phyloP scores from a whole-genome alignment of 306 rosid species.

The Vigna hirtella region DNA sequence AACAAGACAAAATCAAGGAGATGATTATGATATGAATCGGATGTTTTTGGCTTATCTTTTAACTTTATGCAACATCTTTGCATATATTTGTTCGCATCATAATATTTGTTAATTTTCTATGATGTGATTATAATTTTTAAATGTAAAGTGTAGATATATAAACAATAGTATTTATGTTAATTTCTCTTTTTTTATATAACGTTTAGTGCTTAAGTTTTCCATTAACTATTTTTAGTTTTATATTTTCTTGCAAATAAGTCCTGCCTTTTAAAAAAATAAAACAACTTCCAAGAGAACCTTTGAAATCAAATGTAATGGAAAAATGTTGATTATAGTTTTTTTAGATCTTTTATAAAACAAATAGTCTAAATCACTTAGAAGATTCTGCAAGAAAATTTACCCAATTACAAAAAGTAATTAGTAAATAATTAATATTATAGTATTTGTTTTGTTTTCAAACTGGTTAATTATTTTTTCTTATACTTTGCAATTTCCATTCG shows the following conservation, averaged over 20 bases:
- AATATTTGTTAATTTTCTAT: neutral
- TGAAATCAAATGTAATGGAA: neutral
- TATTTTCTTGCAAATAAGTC: neutral
- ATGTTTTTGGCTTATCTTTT: neutral
- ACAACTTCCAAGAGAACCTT: neutral
- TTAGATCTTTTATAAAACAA: neutral
- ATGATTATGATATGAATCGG: neutral
- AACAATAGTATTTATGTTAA: neutral
- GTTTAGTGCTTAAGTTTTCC: neutral
- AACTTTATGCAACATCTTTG: constrained; percentile 4
- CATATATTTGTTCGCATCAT: neutral
- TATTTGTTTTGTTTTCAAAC: too few relatives aligned
- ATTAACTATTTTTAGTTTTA: neutral
- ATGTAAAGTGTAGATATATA: neutral
- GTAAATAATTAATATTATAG: too few relatives aligned
- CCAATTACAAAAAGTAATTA: too few relatives aligned
- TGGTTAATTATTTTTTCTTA: neutral
- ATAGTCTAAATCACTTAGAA: too few relatives aligned
- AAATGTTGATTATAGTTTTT: neutral
- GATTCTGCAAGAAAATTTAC: too few relatives aligned
- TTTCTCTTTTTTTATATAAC: too few relatives aligned
- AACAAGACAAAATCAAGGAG: neutral
- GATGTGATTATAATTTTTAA: neutral
- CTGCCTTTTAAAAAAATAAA: too few relatives aligned
- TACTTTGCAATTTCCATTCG: neutral